Percentiles rank a stretch among this genome's conserved stretches.
Evolutionary conservation across 2,329 filamentous ascomycete species (phyloP).

Genomic region (Corynespora cassiicola): DNA sequence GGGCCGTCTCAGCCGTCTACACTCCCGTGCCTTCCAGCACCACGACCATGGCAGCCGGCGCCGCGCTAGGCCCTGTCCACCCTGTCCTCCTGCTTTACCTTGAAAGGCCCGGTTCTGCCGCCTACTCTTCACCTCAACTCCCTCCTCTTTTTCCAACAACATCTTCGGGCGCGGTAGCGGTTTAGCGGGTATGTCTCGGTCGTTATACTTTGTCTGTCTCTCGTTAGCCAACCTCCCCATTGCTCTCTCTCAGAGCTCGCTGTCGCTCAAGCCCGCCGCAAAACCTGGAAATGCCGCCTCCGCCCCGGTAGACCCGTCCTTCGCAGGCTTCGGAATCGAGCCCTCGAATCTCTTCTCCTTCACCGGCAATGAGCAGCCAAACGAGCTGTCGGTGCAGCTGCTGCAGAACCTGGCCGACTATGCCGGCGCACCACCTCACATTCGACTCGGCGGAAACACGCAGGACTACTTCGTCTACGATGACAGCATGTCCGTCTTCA

Average conservation of each 20-base stretch:
- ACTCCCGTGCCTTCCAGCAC: too few relatives aligned
- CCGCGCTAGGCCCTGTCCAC: too few relatives aligned
- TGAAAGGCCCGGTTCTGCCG: too few relatives aligned
- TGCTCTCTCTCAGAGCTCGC: conserved; percentile 33
- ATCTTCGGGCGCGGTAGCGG: too few relatives aligned
- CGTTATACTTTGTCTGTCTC: conserved; percentile 22
- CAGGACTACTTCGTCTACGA: conserved; percentile 58
- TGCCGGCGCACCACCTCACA: conserved; percentile 55
- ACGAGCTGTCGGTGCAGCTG: conserved; percentile 55
- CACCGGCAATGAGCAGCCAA: conserved; percentile 51
- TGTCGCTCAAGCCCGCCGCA: conserved; percentile 39
- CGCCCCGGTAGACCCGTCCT: conserved; percentile 50
- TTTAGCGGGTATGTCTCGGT: conserved; percentile 24
- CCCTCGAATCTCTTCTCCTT: conserved; percentile 61
- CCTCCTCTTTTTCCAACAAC: too few relatives aligned
- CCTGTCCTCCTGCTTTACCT: too few relatives aligned
- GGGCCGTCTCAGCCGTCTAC: too few relatives aligned
- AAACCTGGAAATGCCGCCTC: conserved; percentile 39
- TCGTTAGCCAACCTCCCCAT: conserved; percentile 15
- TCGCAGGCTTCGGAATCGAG: conserved; percentile 60
- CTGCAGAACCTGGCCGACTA: conserved; percentile 58
- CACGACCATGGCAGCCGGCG: too few relatives aligned
- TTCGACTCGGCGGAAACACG: conserved; percentile 60
- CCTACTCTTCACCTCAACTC: too few relatives aligned
- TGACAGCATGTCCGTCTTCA: conserved; percentile 41